Evolutionary conservation across 208 protist genomes (phyloP), one percentile per base, ranked within the genome.

Genomic region (Lotmaria passim): DNA sequence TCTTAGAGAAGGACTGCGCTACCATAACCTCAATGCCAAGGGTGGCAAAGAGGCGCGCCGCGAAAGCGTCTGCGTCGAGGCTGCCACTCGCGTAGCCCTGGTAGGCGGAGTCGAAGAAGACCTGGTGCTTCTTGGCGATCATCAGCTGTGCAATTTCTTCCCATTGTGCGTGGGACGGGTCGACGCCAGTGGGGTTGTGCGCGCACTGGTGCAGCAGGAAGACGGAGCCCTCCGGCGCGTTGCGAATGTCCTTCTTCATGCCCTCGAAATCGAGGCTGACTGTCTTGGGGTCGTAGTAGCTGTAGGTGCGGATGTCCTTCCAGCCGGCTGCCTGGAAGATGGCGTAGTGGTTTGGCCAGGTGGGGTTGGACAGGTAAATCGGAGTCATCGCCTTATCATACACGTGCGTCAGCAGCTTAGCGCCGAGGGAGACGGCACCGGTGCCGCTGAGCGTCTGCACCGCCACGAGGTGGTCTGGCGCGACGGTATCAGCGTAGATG

Each of bases 161-260:
- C 98, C 98, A 99, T 81, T 99, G 92, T 30, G 86, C 93, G 11
- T 78, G 61, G 4, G 96, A 97, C 50, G 98, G 98, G 79, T 99
- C 98, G 5, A 98, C 91, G 34, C 98, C 98, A 17, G 98, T 99
- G 61, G 98, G 98, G 83, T 99, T 99, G 90, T 99, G 98, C 12
- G 98, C 98, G 78, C 98, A 99, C 17, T 94, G 83, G 79, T 99
- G 98, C 34, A 99, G 79, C 21, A 99, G 48, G 26, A 99, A 83
- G 7, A 99, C 81, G 33, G 92, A 97, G 21, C 92, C 83, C 17
- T 94, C 79, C 30, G 95, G 95, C 3, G 89, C 89, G 17, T 41
- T 67, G 1, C 50, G 36, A 30, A 98, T 78, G 53, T 93, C 90
- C 38, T 73, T 82, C 44, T 96, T 75, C 69, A 95, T 82, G 14